Evolutionary conservation across 2,329 filamentous ascomycete genomes (phyloP), one percentile per base, ranked within the genome.

Genomic region (Escovopsis weberi): DNA sequence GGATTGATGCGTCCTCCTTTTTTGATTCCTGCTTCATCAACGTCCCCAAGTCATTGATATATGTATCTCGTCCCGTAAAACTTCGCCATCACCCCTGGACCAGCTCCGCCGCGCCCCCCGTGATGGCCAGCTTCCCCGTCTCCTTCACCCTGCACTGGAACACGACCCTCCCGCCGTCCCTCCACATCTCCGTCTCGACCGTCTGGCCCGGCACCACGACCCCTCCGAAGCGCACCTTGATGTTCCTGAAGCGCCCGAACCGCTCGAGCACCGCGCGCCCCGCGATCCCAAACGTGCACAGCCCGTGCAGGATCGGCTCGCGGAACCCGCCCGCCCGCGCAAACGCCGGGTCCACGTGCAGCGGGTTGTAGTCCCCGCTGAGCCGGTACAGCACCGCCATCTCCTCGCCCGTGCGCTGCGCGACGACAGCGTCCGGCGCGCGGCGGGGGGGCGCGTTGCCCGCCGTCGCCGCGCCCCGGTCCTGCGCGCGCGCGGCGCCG

Each of bases 271-370:
- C 78, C 46, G 89, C 87, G 73, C 94, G 95, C 50, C 82, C 85
- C 12, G 85, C 81, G 51, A 96, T 78, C 52, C 91, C 91, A 56
- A 98, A 89, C 59, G 80, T 91, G 74, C 87, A 94, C 33, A 98
- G 77, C n/a, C 91, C 91, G 68, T 98, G 91, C 42, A 98, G 71
- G 59, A 98, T 98, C 11, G 91, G 91, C 26, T 70, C 77, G 66
- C 91, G 83, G 78, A 98, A 98, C 46, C 91, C 91, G 46, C 89
- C 91, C 53, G 94, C 80, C 69, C 91, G 91, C 66, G 85, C 85
- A 64, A 98, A 96, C 40, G 78, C 75, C 1, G 91, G 91, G 62
- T 98, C 91, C 48, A 98, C 82, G 68, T 98, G 91, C 2, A 98
- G 78, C 12, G 91, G 91, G 70, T 98, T 96, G 59, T 89, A 82